These are phyloP conservation scores for Trichoderma citrinoviride DNA, from an alignment of 2,329 filamentous ascomycete species.

Conservation along the genomic window DNA sequence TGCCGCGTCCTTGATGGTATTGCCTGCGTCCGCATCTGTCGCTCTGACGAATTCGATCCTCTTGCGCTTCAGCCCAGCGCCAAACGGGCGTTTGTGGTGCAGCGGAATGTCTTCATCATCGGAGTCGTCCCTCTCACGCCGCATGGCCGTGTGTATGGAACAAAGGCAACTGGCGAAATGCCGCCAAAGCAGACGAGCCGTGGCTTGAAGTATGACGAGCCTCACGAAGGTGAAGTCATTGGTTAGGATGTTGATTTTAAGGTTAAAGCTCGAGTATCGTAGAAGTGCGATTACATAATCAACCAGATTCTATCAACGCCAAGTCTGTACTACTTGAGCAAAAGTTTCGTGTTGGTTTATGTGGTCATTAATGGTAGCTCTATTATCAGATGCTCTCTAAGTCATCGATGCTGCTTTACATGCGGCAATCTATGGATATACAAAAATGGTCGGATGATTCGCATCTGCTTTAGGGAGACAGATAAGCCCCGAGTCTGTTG, in stretches of 20 bases:
- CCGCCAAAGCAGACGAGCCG: not conserved
- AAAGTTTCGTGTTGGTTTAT: not conserved
- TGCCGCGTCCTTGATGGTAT: constrained; percentile 29
- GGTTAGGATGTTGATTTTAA: not conserved
- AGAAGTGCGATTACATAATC: not conserved
- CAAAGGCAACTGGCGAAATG: not conserved
- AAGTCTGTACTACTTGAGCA: too few species aligned
- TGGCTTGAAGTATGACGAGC: not conserved
- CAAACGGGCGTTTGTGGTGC: constrained; percentile 54
- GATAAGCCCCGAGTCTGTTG: constrained; percentile 16
- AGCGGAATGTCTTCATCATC: constrained; percentile 48
- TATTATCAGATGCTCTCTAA: constrained; percentile 5
- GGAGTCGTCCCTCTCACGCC: constrained; percentile 29
- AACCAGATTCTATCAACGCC: too few species aligned
- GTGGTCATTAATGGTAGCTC: constrained; percentile 9
- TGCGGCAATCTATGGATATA: constrained; percentile 8
- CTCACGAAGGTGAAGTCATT: not conserved
- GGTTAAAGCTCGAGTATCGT: not conserved
- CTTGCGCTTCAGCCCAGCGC: constrained; percentile 54
- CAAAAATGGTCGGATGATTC: not conserved
- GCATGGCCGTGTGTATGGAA: constrained; percentile 27
- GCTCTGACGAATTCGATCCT: constrained; percentile 58
- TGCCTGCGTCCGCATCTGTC: constrained; percentile 38
- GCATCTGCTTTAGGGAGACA: constrained; percentile 14
- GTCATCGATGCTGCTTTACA: not conserved